A percentile compares a stretch with the other conserved stretches of the same genome.
Evolutionary conservation across 2,329 filamentous ascomycete species (phyloP).

Genomic region (Aureobasidium leucospermi): DNA sequence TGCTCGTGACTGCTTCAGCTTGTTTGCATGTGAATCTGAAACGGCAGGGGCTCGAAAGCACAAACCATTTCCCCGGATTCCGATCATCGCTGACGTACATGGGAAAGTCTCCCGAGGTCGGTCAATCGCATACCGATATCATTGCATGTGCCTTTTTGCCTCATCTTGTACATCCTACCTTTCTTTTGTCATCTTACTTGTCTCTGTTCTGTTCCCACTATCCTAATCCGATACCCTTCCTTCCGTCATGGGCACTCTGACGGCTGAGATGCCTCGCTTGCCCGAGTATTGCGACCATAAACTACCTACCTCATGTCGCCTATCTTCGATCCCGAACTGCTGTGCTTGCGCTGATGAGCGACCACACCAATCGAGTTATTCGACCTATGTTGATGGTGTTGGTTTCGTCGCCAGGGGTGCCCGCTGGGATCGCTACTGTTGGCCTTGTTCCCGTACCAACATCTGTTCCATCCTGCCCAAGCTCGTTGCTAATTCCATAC

Average conservation of each 20-base stretch:
- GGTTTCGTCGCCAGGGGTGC: conserved; percentile 42
- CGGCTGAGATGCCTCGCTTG: conserved; percentile 20
- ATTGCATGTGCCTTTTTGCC: neutral
- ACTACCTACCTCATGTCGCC: conserved; percentile 24
- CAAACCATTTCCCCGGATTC: neutral
- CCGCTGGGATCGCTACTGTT: conserved; percentile 45
- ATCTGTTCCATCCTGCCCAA: no score
- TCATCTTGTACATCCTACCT: neutral
- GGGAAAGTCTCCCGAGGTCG: neutral
- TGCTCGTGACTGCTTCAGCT: neutral
- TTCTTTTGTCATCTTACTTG: neutral
- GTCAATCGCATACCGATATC: neutral
- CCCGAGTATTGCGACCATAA: conserved; percentile 25
- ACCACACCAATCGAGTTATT: conserved; percentile 36
- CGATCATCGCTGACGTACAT: neutral
- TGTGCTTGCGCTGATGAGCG: conserved; percentile 27
- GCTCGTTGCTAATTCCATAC: neutral
- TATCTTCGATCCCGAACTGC: conserved; percentile 24
- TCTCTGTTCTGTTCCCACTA: neutral
- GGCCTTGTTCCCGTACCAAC: conserved; percentile 39
- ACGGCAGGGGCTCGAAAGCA: neutral
- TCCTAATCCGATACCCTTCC: neutral
- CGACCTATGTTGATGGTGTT: conserved; percentile 44
- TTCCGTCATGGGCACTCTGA: conserved; percentile 24
- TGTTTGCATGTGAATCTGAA: conserved; percentile 5